phyloP scores from a whole-genome alignment of 139 green algal genomes.

The Asterochloris erici region DNA sequence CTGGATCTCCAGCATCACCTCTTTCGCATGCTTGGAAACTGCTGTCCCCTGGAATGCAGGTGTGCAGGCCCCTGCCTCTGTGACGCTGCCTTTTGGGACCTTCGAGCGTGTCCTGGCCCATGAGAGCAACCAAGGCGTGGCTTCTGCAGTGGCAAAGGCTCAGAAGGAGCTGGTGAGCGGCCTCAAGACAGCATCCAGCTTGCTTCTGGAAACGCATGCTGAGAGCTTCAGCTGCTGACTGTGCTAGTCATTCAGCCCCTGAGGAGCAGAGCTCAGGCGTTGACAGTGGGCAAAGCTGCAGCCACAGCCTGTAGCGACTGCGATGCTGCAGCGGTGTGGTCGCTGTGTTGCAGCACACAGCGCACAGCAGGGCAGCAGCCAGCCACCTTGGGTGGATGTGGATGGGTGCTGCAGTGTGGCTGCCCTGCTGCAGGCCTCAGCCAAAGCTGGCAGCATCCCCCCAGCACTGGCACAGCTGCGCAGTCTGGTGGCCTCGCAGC shows the following conservation, averaged over 20 bases:
- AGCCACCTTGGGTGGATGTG: too few relatives aligned
- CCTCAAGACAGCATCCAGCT: too few relatives aligned
- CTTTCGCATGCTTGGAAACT: too few relatives aligned
- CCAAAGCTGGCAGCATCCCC: conserved; percentile 15
- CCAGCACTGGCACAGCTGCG: conserved; percentile 38
- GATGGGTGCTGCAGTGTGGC: background rate
- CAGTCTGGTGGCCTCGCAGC: conserved; percentile 21
- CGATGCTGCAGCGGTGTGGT: too few relatives aligned
- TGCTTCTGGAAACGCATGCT: too few relatives aligned
- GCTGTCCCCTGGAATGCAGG: background rate
- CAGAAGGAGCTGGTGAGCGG: conserved; percentile 30
- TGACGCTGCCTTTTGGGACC: conserved; percentile 81
- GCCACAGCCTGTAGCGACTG: too few relatives aligned
- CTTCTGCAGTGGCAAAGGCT: conserved; percentile 26
- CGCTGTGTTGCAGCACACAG: too few relatives aligned
- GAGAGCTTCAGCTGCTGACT: too few relatives aligned
- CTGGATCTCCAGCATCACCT: too few relatives aligned
- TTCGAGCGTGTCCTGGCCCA: conserved; percentile 74
- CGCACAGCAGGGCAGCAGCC: too few relatives aligned
- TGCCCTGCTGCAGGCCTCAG: background rate
- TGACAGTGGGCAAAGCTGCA: too few relatives aligned
- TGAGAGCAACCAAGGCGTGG: conserved; percentile 38
- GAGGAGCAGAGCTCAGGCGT: background rate
- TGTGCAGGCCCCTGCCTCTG: conserved; percentile 45
- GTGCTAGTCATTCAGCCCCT: background rate